These are phyloP conservation scores for Talaromyces albobiverticillius DNA, from an alignment of 2,329 filamentous ascomycete genomes.

Conservation along the genomic window DNA sequence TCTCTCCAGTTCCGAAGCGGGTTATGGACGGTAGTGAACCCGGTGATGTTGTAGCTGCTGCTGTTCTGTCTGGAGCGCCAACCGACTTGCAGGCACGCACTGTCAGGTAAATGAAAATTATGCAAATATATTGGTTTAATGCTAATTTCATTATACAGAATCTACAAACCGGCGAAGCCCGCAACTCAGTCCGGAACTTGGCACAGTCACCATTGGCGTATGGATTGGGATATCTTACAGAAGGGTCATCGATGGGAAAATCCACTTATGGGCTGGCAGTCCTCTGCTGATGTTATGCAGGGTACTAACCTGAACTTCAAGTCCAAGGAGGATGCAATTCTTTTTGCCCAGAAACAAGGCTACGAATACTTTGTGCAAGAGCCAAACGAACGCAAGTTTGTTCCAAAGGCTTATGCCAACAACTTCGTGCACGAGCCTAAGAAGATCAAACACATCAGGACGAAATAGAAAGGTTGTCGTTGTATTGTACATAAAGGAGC, in stretches of 20 bases:
- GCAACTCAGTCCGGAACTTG: constrained; percentile 92
- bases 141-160: constrained; percentile 54
- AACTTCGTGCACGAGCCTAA: constrained; percentile 84
- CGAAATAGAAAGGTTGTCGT: constrained; percentile 59
- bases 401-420: constrained; percentile 93
- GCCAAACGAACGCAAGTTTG: constrained; percentile 80
- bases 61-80: constrained; percentile 86
- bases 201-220: constrained; percentile 82
- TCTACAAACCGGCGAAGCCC: constrained; percentile 88
- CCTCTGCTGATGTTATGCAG: constrained; percentile 91
- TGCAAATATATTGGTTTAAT: no score
- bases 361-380: constrained; percentile 99
- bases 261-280: constrained; percentile 97
- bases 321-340: constrained; percentile 88
- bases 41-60: constrained; percentile 70
- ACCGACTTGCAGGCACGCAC: constrained; percentile 90
- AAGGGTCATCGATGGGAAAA: constrained; percentile 99
- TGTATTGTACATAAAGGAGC: constrained; percentile 12
- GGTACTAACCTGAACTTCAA: constrained; percentile 88
- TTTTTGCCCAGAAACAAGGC: constrained; percentile 96
- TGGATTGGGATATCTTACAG: constrained; percentile 94
- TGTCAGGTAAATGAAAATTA: constrained; percentile 69
- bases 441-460: constrained; percentile 83
- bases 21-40: constrained; percentile 90
- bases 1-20: constrained; percentile 84